A percentile compares a stretch with the other conserved stretches of the same genome.
Evolutionary conservation across 768 basidiomycete species (phyloP).

Genomic region (Tylopilus sp.): DNA sequence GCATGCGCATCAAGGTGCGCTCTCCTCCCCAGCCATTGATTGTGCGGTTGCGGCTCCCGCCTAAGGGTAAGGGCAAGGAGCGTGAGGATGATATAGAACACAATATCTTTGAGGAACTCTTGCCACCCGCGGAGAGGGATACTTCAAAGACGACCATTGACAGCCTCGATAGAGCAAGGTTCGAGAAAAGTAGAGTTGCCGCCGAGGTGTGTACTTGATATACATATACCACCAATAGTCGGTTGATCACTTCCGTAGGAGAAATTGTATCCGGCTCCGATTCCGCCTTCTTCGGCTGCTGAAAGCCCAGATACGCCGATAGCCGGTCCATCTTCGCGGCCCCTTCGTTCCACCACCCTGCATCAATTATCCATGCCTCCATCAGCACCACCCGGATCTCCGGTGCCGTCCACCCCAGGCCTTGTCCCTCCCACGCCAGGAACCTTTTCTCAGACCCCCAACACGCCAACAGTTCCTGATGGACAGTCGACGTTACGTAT

Average conservation of each 20-base stretch:
- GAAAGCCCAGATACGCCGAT: conserved; percentile 36
- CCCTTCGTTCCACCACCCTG: conserved; percentile 56
- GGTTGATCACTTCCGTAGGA: conserved; percentile 33
- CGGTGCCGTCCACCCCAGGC: conserved; percentile 37
- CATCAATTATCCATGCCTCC: conserved; percentile 36
- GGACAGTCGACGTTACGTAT: conserved; percentile 54
- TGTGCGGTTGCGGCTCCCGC: conserved; percentile 53
- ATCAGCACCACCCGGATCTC: conserved; percentile 30
- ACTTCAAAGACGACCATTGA: conserved; percentile 63
- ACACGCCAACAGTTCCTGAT: conserved; percentile 22
- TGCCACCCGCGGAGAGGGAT: conserved; percentile 67
- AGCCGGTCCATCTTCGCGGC: conserved; percentile 59
- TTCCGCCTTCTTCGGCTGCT: conserved; percentile 28
- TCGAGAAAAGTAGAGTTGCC: conserved; percentile 63
- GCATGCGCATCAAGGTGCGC: conserved; percentile 44
- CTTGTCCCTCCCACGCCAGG: conserved; percentile 32
- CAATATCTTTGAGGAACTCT: conserved; percentile 83
- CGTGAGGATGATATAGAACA: conserved; percentile 57
- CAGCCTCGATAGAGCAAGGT: conserved; percentile 59
- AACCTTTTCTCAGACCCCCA: conserved; percentile 31
- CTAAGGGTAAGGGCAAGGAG: conserved; percentile 67
- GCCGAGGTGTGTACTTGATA: conserved; percentile 61
- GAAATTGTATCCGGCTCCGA: conserved; percentile 46
- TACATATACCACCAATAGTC: background rate
- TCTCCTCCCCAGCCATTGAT: conserved; percentile 34